These are phyloP conservation scores for Porphyrellus cyaneotinctus DNA, from an alignment of 768 basidiomycete genomes.

Conservation along the genomic window DNA sequence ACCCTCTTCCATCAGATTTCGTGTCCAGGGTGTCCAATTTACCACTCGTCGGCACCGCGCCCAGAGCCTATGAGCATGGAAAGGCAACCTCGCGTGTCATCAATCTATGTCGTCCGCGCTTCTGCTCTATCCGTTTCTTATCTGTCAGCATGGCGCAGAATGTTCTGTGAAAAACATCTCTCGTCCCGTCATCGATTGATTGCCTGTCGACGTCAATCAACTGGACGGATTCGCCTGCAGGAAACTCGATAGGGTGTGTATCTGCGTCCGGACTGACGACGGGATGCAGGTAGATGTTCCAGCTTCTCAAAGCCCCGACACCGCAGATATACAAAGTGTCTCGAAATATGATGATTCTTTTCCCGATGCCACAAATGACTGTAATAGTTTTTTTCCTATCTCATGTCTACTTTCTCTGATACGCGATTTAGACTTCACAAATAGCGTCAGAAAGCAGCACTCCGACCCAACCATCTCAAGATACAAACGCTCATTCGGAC, in stretches of 20 bases:
- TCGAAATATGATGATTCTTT: conserved; percentile 1
- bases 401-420: not conserved
- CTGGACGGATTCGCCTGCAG: conserved; percentile 87
- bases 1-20: conserved; percentile 28
- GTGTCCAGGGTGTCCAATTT: conserved; percentile 61
- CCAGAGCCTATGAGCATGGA: conserved; percentile 74
- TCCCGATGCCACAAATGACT: not conserved
- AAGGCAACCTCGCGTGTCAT: conserved; percentile 83
- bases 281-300: conserved; percentile 25
- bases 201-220: conserved; percentile 69
- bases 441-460: conserved; percentile 14
- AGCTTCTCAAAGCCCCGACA: not conserved
- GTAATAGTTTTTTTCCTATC: conserved; percentile 14
- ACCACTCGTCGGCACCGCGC: conserved; percentile 68
- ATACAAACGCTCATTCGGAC: conserved; percentile 11
- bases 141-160: conserved; percentile 72
- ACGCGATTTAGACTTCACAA: not conserved
- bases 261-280: conserved; percentile 31
- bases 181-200: conserved; percentile 72
- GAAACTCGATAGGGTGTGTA: conserved; percentile 74
- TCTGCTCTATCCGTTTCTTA: not conserved
- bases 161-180: conserved; percentile 78
- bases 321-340: not conserved
- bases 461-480: conserved; percentile 22
- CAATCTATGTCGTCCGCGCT: conserved; percentile 49